Percentiles rank a stretch among this genome's conserved stretches.
phyloP scores from a whole-genome alignment of 805 yeast genomes.

The Jamesozyma hellenica region DNA sequence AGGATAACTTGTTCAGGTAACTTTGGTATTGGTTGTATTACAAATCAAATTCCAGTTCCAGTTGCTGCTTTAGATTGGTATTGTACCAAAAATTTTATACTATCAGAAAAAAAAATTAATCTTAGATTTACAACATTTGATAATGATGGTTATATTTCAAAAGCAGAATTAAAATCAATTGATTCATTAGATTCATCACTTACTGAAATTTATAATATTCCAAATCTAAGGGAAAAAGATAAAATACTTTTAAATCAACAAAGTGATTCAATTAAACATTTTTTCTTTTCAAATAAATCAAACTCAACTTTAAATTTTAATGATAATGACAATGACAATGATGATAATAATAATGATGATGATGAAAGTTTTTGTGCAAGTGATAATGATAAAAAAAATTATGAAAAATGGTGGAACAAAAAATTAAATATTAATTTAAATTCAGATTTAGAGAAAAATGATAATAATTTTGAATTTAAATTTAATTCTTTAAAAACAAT shows the following conservation, averaged over 20 bases:
- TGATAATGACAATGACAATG: too few species aligned
- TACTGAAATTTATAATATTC: too few species aligned
- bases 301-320: too few species aligned
- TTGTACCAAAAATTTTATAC: constrained; percentile 3
- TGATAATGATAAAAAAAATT: constrained; percentile 6
- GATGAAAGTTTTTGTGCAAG: neutral
- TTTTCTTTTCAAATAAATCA: neutral
- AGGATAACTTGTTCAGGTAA: constrained; percentile 11
- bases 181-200: neutral
- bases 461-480: neutral
- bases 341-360: neutral
- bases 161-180: constrained; percentile 2
- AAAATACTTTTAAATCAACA: constrained; percentile 1
- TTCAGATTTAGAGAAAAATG: neutral
- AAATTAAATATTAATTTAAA: neutral
- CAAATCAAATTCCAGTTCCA: constrained; percentile 24
- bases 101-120: constrained; percentile 2
- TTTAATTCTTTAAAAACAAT: neutral
- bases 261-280: constrained; percentile 2
- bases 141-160: constrained; percentile 3
- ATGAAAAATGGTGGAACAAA: constrained; percentile 8
- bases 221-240: neutral
- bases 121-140: constrained; percentile 19
- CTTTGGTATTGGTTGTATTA: constrained; percentile 20
- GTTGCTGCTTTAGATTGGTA: constrained; percentile 10